Conservation (phyloP, 345 rosid genomes). For the Microcos paniculata region DNA sequence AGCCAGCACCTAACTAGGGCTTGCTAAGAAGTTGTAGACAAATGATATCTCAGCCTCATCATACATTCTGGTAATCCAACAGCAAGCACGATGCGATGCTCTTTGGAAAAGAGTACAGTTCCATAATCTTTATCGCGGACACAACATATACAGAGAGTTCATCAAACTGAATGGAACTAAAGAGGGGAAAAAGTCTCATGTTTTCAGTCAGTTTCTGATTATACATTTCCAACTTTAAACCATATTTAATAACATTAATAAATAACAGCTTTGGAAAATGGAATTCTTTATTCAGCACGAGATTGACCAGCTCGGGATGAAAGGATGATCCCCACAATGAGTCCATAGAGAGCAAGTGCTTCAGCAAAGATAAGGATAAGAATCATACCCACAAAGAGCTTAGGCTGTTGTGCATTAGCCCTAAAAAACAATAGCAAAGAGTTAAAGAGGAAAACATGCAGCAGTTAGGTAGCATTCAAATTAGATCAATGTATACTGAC, state of each 20-base stretch:
- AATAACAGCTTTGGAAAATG: not conserved
- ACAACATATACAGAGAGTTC: not conserved
- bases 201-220: not conserved
- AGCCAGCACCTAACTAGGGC: not conserved
- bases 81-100: not conserved
- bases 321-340: slow-evolving; percentile 50
- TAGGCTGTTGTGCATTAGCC: slow-evolving; percentile 48
- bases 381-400: slow-evolving; percentile 51
- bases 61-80: not conserved
- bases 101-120: not conserved
- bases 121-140: not conserved
- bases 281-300: slow-evolving; percentile 35
- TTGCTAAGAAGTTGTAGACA: not conserved
- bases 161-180: not conserved
- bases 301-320: slow-evolving; percentile 56
- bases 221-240: not conserved
- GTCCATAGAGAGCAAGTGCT: slow-evolving; percentile 43
- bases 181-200: no score
- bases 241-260: not conserved
- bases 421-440: slow-evolving; percentile 15
- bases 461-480: not conserved
- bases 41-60: not conserved
- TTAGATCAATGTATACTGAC: not conserved
- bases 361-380: slow-evolving; percentile 46
- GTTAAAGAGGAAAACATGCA: not conserved